Base-by-base conservation (phyloP, 2,329 filamentous ascomycete species). In the Xylariaceae sp. region DNA sequence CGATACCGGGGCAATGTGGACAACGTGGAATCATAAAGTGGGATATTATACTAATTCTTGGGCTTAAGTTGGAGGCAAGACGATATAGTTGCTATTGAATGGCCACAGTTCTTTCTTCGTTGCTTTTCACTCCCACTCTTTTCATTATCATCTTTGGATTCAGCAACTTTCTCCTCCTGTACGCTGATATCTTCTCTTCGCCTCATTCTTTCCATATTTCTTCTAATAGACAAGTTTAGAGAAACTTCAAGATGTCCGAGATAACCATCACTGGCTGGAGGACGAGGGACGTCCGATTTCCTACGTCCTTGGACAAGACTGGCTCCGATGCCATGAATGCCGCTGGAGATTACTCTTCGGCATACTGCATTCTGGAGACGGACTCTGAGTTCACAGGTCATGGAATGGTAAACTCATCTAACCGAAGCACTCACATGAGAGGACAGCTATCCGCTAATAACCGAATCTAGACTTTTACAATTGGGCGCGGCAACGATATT, bases 251-350 rank as follows among this genome's bases (percentile, higher is more conserved):
- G 21, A 82, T 82, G 79, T 66, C 76, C 46, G 83, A 87, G 66
- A 80, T 91, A 68, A 90, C 85, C 56, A 90, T 92, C 71, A 91
- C 87, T 52, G 84, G 87, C 62, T 91, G 86, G 80, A 79, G 78
- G 64, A 89, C 87, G 57, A 82, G 87, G 71, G 89, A 92, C 78
- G 87, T 92, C 72, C 86, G 89, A 66, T 92, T 92, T 73, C 89
- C 89, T 74, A 97, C 92, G n/a, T 96, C 92, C 36, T 86, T 97
- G 60, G 92, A 96, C 77, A 95, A 94, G 79, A 96, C 92, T n/a
- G 92, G 92, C 69, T 96, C 91, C 7, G 93, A 97, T 84, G 93
- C 92, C 70, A 97, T 96, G 93, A 96, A 97, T 72, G 90, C 91
- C 3, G 92, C 92, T 2, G 90, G 92, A 60, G 92, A 96, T 76